Evolutionary conservation across 805 yeast species (phyloP), one percentile per base, ranked within the genome.

Genomic region (Jamesozyma lodderae): DNA sequence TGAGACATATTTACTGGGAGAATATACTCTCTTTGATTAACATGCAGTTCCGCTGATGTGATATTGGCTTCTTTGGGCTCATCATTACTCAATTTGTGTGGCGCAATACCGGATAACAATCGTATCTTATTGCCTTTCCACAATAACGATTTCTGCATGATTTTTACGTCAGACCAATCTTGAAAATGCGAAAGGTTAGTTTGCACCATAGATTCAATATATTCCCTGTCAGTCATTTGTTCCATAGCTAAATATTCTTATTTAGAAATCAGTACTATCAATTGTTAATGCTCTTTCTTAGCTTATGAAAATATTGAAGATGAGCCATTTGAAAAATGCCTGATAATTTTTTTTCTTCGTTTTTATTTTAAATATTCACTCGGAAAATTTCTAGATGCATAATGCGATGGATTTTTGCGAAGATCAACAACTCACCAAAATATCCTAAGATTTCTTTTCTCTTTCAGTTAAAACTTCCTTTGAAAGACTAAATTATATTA

Each of bases 1-100:
- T 57, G 60, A 1, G 54, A 48, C 48, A 57, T 42, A 19, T 53
- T 55, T 1, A 59, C 47, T 3, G 64, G 63, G 9, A 55, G 25
- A 10, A 59, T 46, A 33, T 48, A 57, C 29, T 59, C 61, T 6
- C 28, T 24, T 14, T 11, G n/a, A 2, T 35, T 13, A 1, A 21
- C 31, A 14, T 38, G 41, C 8, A 39, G 37, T 4, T 41, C 37
- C 8, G 31, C 10, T 6, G 14, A 6, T 10, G 7, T 8, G 7
- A 18, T 8, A 17, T n/a, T 20, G 11, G 10, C 24, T 8, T 13
- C 11, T 20, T 31, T n/a, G 4, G 6, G 10, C 16, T 31, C 35
- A 36, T 54, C 61, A 32, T 55, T 52, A 29, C 51, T 49, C 36
- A 47, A 35, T 31, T 46, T 44, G 19, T 46, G 47, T 4, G 54